Percentiles rank a stretch among this genome's conserved stretches.
phyloP scores from a whole-genome alignment of 805 yeast species.

The Wickerhamomyces queroliae region DNA sequence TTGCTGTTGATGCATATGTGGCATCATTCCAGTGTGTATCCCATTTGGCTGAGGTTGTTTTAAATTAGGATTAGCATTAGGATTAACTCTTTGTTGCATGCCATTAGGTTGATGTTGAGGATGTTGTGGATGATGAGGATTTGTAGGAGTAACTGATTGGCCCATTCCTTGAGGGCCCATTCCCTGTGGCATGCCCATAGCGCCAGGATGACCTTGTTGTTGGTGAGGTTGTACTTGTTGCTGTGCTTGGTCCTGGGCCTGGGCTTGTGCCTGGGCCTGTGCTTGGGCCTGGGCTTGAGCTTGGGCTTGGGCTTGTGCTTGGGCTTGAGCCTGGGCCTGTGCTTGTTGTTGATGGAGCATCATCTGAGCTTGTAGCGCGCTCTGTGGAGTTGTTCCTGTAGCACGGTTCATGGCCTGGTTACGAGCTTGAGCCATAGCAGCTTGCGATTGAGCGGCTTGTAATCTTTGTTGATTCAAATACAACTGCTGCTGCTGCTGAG shows the following conservation, averaged over 20 bases:
- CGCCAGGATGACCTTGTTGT: neutral
- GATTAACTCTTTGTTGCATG: too few species aligned
- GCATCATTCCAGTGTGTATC: neutral
- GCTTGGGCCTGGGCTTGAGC: neutral
- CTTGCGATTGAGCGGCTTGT: too few species aligned
- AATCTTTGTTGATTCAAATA: too few species aligned
- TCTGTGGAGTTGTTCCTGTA: too few species aligned
- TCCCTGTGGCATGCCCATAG: constrained; percentile 11
- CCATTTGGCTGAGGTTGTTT: neutral
- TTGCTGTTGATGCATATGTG: neutral
- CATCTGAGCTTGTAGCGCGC: too few species aligned
- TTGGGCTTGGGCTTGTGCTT: neutral
- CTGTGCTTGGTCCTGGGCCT: constrained; percentile 16
- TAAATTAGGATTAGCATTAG: neutral
- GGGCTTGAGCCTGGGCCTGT: neutral
- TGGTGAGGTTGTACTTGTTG: constrained; percentile 19
- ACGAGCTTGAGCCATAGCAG: too few species aligned
- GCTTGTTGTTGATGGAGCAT: too few species aligned
- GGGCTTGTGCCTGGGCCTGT: constrained; percentile 3
- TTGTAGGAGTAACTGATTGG: too few species aligned
- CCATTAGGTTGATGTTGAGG: too few species aligned
- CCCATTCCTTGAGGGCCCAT: neutral
- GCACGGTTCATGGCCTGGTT: too few species aligned
- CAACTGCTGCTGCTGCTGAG: constrained; percentile 5
- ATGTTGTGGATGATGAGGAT: too few species aligned